Base-by-base conservation (phyloP, 148 eudicot genomes). In the Pharnaceum exiguum region DNA sequence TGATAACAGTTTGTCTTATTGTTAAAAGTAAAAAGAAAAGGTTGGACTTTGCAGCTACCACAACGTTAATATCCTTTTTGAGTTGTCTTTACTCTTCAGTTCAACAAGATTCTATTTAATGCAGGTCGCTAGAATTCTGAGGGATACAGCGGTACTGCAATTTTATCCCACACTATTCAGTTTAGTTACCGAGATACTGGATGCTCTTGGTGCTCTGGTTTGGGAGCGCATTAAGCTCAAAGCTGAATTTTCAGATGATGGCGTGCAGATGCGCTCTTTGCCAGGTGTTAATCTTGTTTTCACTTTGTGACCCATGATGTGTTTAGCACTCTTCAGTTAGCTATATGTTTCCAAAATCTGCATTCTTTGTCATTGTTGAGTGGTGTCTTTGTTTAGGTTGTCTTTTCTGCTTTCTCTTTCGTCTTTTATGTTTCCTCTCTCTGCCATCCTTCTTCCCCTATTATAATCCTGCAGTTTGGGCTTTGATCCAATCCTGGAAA, bases 91-190 rank as follows among this genome's bases (percentile, higher is more conserved):
- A n/a, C n/a, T n/a, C n/a, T n/a, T n/a, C n/a, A n/a, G n/a, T n/a
- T n/a, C n/a, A n/a, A n/a, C n/a, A n/a, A 51, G 16, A 61, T 28
- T 42, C 38, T 51, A 62, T 49, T 27, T 63, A 55, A 39, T 70
- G 59, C 76, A 87, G 90, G 95, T 83, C 67, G 90, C 83, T 40
- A 87, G 83, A 70, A 74, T 83, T 74, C 75, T 83, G 70, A 75
- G 66, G 78, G 87, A 87, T 65, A 76, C 83, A 21, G 54, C 77
- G 24, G 75, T 71, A 51, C 68, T 69, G 49, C 90, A 87, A 40
- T 83, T 87, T 81, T 87, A 87, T 77, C 95, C 95, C 39, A 83
- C 80, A 29, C 59, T 83, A 58, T 87, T 87, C 60, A 75, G 77
- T 75, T 66, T 79, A 69, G 90, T 79, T 49, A 83, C 87, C 32